Base-by-base conservation (phyloP, 1,139 yeast genomes). In the Yamadazyma blattariae region DNA sequence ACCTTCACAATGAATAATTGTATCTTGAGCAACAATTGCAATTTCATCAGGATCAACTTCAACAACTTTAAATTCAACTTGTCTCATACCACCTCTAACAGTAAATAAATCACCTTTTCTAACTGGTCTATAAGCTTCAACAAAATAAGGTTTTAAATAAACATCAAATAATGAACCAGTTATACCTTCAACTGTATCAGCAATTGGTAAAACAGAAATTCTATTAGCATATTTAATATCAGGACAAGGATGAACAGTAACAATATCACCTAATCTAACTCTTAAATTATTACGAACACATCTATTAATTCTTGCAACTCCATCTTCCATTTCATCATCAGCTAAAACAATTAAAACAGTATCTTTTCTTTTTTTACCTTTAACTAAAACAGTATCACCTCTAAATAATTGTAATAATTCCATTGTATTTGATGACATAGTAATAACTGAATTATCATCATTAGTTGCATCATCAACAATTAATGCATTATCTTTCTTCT, bases 51-150 rank as follows among this genome's bases (percentile, higher is more conserved):
- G 98, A 58, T 94, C 99, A 38, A 92, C 95, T 48, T 92, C 99
- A 32, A 90, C 97, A 39, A 94, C 96, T 67, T 92, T 94, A 70
- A 92, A 92, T 64, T 92, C 98, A 30, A 92, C 98, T 62, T 90
- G 97, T 66, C 99, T 82, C 99, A 92, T 70, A 61, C 97, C 97
- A 55, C 98, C 99, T 60, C 98, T 80, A 23, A 89, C 97, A 29
- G 94, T 82, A 67, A 92, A 92, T 52, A 87, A 84, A 58, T 92
- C 99, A 47, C 97, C 97, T 61, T 90, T 92, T 64, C 97, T 82
- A 33, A 94, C 97, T 2, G 99, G 99, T 65, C 99, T 82, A 68
- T 92, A 92, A 38, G 98, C 97, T 67, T 92, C 99, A 38, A 92
- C 97, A 60, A 94, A 92, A 70, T 92, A 92, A 33, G 99, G 99